Percentiles rank a stretch among this genome's conserved stretches.
Conservation (phyloP, 768 basidiomycete genomes). For the Russula vinacea region DNA sequence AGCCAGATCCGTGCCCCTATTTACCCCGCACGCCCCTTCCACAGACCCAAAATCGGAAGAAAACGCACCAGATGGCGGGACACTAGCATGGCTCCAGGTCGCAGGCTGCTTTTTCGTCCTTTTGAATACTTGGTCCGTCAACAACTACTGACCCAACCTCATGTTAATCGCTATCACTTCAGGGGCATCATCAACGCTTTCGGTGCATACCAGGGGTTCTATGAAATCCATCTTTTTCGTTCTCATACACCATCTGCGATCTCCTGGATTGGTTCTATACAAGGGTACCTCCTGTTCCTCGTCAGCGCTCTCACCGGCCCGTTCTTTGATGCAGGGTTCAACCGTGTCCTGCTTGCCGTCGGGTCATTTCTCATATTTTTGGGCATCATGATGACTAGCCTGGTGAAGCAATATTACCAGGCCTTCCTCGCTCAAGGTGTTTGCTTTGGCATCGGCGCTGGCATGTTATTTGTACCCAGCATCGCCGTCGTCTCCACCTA, state of each 20-base stretch:
- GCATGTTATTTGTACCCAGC: conserved; percentile 46
- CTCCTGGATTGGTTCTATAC: conserved; percentile 31
- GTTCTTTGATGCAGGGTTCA: conserved; percentile 32
- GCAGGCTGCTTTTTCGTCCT: conserved; percentile 27
- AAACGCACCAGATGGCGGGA: conserved; percentile 20
- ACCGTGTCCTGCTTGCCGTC: conserved; percentile 20
- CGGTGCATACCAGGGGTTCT: conserved; percentile 29
- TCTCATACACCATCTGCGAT: conserved; percentile 27
- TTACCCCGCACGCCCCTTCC: neutral
- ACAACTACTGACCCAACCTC: too few relatives aligned
- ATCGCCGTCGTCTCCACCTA: conserved; percentile 45
- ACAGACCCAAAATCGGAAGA: neutral
- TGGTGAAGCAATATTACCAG: conserved; percentile 34
- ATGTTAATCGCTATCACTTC: neutral
- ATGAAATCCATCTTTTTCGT: conserved; percentile 21
- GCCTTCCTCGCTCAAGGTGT: conserved; percentile 48
- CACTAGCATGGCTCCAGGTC: conserved; percentile 29
- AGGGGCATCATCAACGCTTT: conserved; percentile 31
- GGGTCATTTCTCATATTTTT: conserved; percentile 30
- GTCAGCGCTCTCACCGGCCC: conserved; percentile 26
- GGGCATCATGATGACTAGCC: conserved; percentile 28
- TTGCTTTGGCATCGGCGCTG: conserved; percentile 42
- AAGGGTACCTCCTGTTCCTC: conserved; percentile 27
- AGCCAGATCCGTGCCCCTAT: too few relatives aligned
- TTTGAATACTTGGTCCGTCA: conserved; percentile 28